Percentiles rank a stretch among this genome's conserved stretches.
phyloP scores from a whole-genome alignment of 345 rosid genomes.

The Zanthoxylum bungeanum region DNA sequence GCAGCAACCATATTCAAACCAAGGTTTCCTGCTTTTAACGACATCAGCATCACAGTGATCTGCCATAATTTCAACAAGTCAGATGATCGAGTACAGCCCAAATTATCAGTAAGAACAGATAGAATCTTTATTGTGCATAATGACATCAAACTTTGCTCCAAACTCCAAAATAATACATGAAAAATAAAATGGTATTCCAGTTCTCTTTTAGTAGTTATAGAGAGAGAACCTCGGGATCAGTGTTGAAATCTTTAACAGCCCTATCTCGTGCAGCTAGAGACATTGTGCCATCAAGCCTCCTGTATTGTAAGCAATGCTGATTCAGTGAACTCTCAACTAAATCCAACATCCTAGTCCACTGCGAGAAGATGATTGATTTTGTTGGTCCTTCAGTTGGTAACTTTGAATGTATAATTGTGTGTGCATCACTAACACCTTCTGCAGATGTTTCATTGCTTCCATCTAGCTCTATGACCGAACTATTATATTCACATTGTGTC shows the following conservation, averaged over 20 bases:
- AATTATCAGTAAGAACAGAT: neutral
- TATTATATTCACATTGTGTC: constrained; percentile 35
- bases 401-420: constrained; percentile 33
- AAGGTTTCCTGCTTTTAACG: constrained; percentile 92
- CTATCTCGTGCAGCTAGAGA: constrained; percentile 67
- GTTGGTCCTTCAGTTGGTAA: constrained; percentile 41
- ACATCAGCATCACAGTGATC: constrained; percentile 91
- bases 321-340: constrained; percentile 59
- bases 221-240: constrained; percentile 62
- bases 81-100: neutral
- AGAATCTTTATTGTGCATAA: neutral
- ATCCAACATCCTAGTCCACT: constrained; percentile 95
- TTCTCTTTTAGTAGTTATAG: neutral
- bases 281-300: constrained; percentile 97
- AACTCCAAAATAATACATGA: neutral
- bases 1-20: constrained; percentile 99
- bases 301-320: constrained; percentile 45
- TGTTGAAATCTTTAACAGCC: constrained; percentile 83
- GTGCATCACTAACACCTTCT: constrained; percentile 32
- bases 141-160: constrained; percentile 2
- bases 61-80: constrained; percentile 31
- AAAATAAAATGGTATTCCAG: neutral
- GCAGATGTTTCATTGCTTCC: constrained; percentile 29
- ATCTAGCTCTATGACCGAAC: constrained; percentile 30
- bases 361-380: constrained; percentile 85